Percentiles rank a stretch among this genome's conserved stretches.
Conservation (phyloP, 495 filamentous ascomycete genomes). For the Neurospora cerealis region DNA sequence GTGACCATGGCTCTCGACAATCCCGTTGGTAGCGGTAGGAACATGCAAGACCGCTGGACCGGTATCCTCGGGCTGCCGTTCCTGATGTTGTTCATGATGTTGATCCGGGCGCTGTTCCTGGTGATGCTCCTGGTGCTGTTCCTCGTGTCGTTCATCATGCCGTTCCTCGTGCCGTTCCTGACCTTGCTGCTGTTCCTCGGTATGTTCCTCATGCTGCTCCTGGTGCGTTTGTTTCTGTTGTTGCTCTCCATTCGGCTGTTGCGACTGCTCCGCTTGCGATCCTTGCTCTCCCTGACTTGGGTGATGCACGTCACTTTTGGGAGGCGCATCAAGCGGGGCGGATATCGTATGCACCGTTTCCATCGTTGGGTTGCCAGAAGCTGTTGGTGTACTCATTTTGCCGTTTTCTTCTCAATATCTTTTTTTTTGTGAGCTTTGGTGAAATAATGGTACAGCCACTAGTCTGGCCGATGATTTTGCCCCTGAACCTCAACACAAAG, state of each 20-base stretch:
- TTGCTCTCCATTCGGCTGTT: not conserved
- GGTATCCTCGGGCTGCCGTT: slow-evolving; percentile 7
- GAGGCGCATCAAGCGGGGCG: not conserved
- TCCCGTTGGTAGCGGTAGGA: slow-evolving; percentile 19
- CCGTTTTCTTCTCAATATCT: not conserved
- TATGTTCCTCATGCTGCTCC: not conserved
- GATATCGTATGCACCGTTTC: not conserved
- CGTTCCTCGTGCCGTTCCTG: not conserved
- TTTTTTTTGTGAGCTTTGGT: not conserved
- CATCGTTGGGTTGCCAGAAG: not conserved
- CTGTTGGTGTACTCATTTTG: not conserved
- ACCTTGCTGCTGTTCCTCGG: not conserved
- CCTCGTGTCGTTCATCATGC: too few relatives aligned
- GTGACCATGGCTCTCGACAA: slow-evolving; percentile 20
- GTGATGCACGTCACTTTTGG: not conserved
- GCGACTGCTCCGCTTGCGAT: not conserved
- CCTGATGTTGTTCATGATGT: slow-evolving; percentile 10
- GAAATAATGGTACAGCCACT: not conserved
- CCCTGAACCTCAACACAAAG: not conserved
- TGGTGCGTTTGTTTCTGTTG: not conserved
- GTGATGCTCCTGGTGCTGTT: slow-evolving; percentile 9
- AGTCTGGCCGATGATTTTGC: not conserved
- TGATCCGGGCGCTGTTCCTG: slow-evolving; percentile 18
- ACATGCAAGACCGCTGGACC: slow-evolving; percentile 9
- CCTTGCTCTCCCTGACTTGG: not conserved